Evolutionary conservation across 2,329 filamentous ascomycete species (phyloP), one percentile per base, ranked within the genome.

Genomic region (Plectosphaerella plurivora): DNA sequence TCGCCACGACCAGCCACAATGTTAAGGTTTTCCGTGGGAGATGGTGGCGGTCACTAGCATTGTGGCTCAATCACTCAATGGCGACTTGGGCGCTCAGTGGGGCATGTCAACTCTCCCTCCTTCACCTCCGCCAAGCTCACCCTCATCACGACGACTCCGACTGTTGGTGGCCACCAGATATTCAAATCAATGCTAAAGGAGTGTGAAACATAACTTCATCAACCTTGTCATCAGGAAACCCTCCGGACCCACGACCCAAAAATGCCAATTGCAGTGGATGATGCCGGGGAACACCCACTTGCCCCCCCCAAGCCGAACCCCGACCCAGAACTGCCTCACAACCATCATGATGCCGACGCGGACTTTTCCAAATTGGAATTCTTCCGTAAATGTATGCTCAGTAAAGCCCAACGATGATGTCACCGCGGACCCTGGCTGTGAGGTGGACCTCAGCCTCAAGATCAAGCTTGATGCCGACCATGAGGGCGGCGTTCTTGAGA

Each of bases 381-480:
- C 37, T 16, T 39, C 37, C 14, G 15, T n/a, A 14, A 3, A 15
- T 3, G 5, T 39, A 28, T 45, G 37, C 37, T 57, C 69, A 83
- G 64, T 82, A 83, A 60, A 83, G 65, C 45, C 79, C 80, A 56
- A 85, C 75, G 18, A 77, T 75, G 60, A 84, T 83, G 63, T 85
- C 82, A 73, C 82, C 81, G 46, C 79, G 73, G 55, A 84, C 73
- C 49, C 81, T 68, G 47, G 82, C 82, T 22, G 81, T 84, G 57
- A 85, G 66, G 63, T 85, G 81, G 42, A 84, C 78, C 63, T 84
- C 81, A 12, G 81, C 81, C 64, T 85, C 81, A 16, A 84, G 67
- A 62, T 85, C 82, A 36, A 85, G 71, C 72, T 85, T 84, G 70
- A 84, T 83, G 52, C 81, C 81, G 41, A 85, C 72, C 59, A 84